Percentiles rank a stretch among this genome's conserved stretches.
phyloP scores from a whole-genome alignment of 2,329 filamentous ascomycete species.

The Pseudophaeomoniella oleicola region DNA sequence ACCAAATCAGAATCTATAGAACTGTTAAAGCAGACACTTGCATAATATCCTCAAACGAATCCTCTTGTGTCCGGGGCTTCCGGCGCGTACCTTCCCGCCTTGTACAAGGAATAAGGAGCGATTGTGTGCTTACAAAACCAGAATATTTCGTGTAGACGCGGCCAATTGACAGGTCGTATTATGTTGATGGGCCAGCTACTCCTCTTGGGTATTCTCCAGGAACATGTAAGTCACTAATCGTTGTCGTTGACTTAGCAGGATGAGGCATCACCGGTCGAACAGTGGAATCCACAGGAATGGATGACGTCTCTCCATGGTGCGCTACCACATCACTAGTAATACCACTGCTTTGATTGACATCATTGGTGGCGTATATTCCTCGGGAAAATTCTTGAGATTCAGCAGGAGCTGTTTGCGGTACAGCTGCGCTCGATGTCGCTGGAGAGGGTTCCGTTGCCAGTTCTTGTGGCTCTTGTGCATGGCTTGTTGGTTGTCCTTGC shows the following conservation, averaged over 20 bases:
- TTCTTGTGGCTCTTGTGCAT: not conserved
- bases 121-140: no score
- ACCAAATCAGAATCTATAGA: no score
- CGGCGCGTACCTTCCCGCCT: no score
- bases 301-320: constrained; percentile 6
- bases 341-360: constrained; percentile 5
- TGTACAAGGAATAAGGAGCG: no score
- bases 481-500: not conserved
- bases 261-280: constrained; percentile 13
- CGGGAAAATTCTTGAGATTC: constrained; percentile 2
- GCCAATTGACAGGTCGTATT: no score
- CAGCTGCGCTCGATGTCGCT: not conserved
- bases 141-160: no score
- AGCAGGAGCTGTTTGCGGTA: not conserved
- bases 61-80: no score
- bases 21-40: no score
- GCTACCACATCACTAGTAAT: constrained; percentile 5
- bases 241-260: constrained; percentile 32
- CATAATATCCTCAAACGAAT: no score
- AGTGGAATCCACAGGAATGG: constrained; percentile 5
- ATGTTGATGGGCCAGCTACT: not conserved
- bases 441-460: not conserved
- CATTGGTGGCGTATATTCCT: constrained; percentile 6
- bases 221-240: constrained; percentile 52
- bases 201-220: constrained; percentile 49